Evolutionary conservation across 2,329 filamentous ascomycete species (phyloP).

Genomic region (Ceratocystis ficicola): DNA sequence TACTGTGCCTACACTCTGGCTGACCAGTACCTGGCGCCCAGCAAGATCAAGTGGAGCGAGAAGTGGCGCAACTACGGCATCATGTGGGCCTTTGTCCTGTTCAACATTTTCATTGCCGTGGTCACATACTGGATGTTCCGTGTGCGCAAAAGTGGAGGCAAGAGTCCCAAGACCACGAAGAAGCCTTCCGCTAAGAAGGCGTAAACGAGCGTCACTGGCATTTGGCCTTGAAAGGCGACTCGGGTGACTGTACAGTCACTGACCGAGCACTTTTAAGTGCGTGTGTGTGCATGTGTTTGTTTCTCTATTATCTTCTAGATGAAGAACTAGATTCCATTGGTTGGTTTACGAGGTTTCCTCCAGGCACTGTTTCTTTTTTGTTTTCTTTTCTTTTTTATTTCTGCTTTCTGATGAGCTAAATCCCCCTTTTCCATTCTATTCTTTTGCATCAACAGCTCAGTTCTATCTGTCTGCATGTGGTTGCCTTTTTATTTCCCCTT

Average conservation of each 20-base stretch:
- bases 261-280: not conserved
- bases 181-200: conserved; percentile 9
- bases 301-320: not conserved
- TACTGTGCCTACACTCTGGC: conserved; percentile 56
- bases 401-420: not conserved
- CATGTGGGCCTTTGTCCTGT: conserved; percentile 52
- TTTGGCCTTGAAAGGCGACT: no score
- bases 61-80: conserved; percentile 61
- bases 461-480: no score
- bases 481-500: no score
- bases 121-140: conserved; percentile 51
- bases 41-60: conserved; percentile 39
- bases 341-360: conserved; percentile 2
- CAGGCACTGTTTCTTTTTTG: not conserved
- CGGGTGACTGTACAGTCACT: no score
- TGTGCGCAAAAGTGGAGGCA: conserved; percentile 31
- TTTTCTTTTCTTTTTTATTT: not conserved
- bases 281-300: not conserved
- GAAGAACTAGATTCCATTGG: conserved; percentile 4
- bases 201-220: no score
- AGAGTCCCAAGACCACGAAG: conserved; percentile 5
- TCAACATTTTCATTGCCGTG: conserved; percentile 50
- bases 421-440: conserved; percentile 13
- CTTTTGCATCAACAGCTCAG: not conserved
- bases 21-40: conserved; percentile 43